Conservation (phyloP, 352 stramenopile genomes). For the Phytophthora fragariae region DNA sequence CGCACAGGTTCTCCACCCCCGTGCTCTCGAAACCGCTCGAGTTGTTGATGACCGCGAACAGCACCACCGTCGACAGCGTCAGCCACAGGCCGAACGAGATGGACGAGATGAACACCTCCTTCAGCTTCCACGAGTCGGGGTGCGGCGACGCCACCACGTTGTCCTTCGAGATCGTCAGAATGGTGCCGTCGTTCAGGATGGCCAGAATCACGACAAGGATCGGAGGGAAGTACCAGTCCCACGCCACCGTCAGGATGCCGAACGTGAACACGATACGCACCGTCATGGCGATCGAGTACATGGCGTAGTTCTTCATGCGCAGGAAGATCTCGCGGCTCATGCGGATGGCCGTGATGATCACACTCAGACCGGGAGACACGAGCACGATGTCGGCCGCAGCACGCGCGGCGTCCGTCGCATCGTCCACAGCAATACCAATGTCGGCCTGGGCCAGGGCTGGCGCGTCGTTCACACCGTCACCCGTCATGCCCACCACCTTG, state of each 20-base stretch:
- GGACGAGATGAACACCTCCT: slow-evolving; percentile 74
- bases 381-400: slow-evolving; percentile 92
- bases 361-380: slow-evolving; percentile 84
- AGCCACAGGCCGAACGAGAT: slow-evolving; percentile 77
- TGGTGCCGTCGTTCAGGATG: slow-evolving; percentile 91
- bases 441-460: slow-evolving; percentile 90
- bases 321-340: slow-evolving; percentile 91
- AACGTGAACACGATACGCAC: slow-evolving; percentile 91
- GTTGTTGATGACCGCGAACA: slow-evolving; percentile 72
- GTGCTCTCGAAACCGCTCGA: slow-evolving; percentile 58
- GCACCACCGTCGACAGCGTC: slow-evolving; percentile 66
- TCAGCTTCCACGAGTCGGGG: slow-evolving; percentile 78
- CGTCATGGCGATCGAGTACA: slow-evolving; percentile 93
- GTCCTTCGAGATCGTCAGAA: slow-evolving; percentile 84
- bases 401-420: slow-evolving; percentile 89
- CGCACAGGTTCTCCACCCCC: slow-evolving; percentile 73
- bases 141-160: slow-evolving; percentile 70
- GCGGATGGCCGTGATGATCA: slow-evolving; percentile 92
- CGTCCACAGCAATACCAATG: slow-evolving; percentile 93
- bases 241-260: slow-evolving; percentile 87
- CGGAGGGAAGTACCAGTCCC: slow-evolving; percentile 90
- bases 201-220: slow-evolving; percentile 91
- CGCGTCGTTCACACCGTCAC: slow-evolving; percentile 94
- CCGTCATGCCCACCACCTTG: slow-evolving; percentile 86
- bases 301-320: slow-evolving; percentile 93